A percentile compares a stretch with the other conserved stretches of the same genome.
Evolutionary conservation across 352 stramenopile species (phyloP).

Genomic region (Globisporangium middletonii): DNA sequence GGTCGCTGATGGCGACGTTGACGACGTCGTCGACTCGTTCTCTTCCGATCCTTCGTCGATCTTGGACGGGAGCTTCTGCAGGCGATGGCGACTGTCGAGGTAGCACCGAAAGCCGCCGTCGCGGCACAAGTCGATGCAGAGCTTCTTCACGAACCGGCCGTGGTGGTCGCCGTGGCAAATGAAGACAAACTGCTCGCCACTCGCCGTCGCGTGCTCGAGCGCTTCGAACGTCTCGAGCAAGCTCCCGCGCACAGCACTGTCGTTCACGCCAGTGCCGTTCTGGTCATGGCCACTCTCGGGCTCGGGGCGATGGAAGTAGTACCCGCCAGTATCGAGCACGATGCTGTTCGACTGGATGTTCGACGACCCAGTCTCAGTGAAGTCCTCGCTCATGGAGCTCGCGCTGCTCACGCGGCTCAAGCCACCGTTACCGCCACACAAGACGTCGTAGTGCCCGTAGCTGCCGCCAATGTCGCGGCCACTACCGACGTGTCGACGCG

Average conservation of each 20-base stretch:
- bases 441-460: constrained; percentile 27
- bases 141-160: constrained; percentile 57
- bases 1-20: constrained; percentile 14
- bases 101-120: constrained; percentile 65
- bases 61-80: constrained; percentile 16
- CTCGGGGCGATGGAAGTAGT: constrained; percentile 57
- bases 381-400: constrained; percentile 43
- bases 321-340: constrained; percentile 54
- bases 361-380: constrained; percentile 15
- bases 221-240: constrained; percentile 60
- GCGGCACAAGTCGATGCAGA: constrained; percentile 63
- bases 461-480: constrained; percentile 19
- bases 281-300: constrained; percentile 11
- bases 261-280: constrained; percentile 8
- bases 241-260: constrained; percentile 28
- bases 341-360: constrained; percentile 53
- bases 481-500: constrained; percentile 19
- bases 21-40: constrained; percentile 11
- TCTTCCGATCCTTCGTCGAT: constrained; percentile 15
- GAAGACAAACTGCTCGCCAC: constrained; percentile 75
- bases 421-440: constrained; percentile 11
- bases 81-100: constrained; percentile 42
- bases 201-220: constrained; percentile 39
- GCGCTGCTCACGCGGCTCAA: constrained; percentile 38
- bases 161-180: constrained; percentile 79